Conservation (phyloP, 2,329 filamentous ascomycete genomes). For the Cladosporium sp. region DNA sequence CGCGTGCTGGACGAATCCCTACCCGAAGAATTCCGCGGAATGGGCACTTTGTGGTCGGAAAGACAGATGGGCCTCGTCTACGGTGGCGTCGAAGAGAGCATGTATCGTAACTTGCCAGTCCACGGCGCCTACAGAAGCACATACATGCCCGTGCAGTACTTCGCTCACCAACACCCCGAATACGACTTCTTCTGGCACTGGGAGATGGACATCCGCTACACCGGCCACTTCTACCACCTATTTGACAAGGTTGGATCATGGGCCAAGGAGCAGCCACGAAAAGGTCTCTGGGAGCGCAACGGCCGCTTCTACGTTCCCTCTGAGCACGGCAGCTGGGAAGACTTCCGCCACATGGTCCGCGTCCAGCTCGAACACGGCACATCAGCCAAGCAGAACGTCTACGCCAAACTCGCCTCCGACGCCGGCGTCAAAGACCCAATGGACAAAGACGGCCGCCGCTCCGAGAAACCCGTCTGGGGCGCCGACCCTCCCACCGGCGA, state of each 20-base stretch:
- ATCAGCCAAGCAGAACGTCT: conserved; percentile 42
- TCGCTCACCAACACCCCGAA: conserved; percentile 81
- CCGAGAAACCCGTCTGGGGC: conserved; percentile 49
- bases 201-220: conserved; percentile 92
- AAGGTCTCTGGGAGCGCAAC: conserved; percentile 73
- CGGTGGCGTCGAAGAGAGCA: conserved; percentile 46
- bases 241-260: conserved; percentile 65
- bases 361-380: conserved; percentile 56
- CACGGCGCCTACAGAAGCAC: conserved; percentile 69
- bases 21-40: conserved; percentile 47
- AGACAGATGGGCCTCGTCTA: conserved; percentile 53
- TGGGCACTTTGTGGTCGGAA: conserved; percentile 52
- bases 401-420: conserved; percentile 32
- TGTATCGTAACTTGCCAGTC: conserved; percentile 59
- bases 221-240: conserved; percentile 81
- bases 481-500: conserved; percentile 39
- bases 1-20: conserved; percentile 53
- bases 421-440: conserved; percentile 20
- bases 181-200: conserved; percentile 93
- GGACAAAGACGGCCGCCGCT: conserved; percentile 36
- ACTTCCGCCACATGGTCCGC: conserved; percentile 64
- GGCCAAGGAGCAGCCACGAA: conserved; percentile 63
- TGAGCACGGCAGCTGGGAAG: conserved; percentile 66
- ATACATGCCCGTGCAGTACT: conserved; percentile 93
- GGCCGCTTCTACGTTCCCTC: conserved; percentile 72